Evolutionary conservation across 2,329 filamentous ascomycete species (phyloP).

Genomic region (Fusarium kyushuense): DNA sequence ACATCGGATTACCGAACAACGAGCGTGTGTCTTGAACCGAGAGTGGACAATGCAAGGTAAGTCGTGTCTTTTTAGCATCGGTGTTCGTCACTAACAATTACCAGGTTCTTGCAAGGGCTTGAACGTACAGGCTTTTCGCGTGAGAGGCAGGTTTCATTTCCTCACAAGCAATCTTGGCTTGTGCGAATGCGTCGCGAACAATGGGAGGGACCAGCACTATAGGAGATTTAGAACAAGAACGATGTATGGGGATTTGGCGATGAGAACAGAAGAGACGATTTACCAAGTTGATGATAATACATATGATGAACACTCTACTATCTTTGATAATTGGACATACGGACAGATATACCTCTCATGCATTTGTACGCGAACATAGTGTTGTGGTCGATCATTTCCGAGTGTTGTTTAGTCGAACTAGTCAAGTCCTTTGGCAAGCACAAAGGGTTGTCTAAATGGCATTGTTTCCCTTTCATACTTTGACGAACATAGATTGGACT

Average conservation of each 20-base stretch:
- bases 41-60: constrained; percentile 91
- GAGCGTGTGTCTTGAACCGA: constrained; percentile 86
- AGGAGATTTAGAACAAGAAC: not conserved
- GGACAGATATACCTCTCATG: not conserved
- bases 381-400: fast-evolving
- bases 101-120: constrained; percentile 68
- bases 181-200: constrained; percentile 83
- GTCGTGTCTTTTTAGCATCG: constrained; percentile 43
- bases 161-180: constrained; percentile 92
- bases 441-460: not conserved
- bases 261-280: constrained; percentile 37
- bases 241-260: not conserved
- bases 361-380: not conserved
- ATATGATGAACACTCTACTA: not conserved
- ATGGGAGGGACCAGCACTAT: constrained; percentile 79
- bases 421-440: not conserved
- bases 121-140: constrained; percentile 83
- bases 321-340: not conserved
- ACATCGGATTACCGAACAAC: constrained; percentile 83
- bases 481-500: not conserved
- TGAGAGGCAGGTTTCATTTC: constrained; percentile 86
- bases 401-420: not conserved
- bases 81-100: not conserved
- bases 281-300: constrained; percentile 5
- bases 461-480: not conserved